Conservation (phyloP, 1,284 basidiomycete genomes). For the Heterobasidion irregulare region DNA sequence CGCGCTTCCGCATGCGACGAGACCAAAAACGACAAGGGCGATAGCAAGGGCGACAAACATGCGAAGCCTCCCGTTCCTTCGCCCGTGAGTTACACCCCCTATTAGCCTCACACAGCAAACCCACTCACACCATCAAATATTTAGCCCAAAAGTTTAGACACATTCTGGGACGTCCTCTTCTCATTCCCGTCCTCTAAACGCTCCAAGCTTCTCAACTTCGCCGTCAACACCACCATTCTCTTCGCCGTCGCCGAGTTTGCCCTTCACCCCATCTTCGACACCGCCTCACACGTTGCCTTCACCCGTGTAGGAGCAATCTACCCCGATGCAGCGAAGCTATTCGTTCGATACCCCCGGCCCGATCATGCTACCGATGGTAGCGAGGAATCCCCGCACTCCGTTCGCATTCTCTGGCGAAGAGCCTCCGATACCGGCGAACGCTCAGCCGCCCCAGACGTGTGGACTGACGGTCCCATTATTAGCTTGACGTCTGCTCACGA, state of each 20-base stretch:
- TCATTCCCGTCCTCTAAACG: constrained; percentile 36
- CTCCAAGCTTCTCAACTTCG: constrained; percentile 29
- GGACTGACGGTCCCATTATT: constrained; percentile 48
- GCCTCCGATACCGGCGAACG: constrained; percentile 10
- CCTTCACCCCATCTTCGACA: constrained; percentile 41
- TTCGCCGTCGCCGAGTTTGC: constrained; percentile 43
- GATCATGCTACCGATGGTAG: constrained; percentile 16
- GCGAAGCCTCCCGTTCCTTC: neutral
- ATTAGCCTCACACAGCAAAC: neutral
- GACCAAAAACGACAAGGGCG: neutral
- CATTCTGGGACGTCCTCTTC: constrained; percentile 19
- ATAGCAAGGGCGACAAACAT: neutral
- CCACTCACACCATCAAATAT: neutral
- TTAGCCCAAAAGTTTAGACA: neutral
- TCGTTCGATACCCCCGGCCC: constrained; percentile 45
- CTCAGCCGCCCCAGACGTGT: constrained; percentile 18
- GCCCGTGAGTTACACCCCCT: neutral
- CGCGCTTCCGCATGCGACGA: neutral
- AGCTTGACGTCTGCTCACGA: constrained; percentile 40
- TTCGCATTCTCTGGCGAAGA: constrained; percentile 43
- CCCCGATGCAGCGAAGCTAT: constrained; percentile 53
- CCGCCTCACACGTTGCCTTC: constrained; percentile 48
- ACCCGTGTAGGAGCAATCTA: constrained; percentile 63
- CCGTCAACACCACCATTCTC: constrained; percentile 45
- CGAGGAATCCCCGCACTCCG: constrained; percentile 18